phyloP scores from a whole-genome alignment of 2,329 filamentous ascomycete species.

The Aspergillus calidoustus region DNA sequence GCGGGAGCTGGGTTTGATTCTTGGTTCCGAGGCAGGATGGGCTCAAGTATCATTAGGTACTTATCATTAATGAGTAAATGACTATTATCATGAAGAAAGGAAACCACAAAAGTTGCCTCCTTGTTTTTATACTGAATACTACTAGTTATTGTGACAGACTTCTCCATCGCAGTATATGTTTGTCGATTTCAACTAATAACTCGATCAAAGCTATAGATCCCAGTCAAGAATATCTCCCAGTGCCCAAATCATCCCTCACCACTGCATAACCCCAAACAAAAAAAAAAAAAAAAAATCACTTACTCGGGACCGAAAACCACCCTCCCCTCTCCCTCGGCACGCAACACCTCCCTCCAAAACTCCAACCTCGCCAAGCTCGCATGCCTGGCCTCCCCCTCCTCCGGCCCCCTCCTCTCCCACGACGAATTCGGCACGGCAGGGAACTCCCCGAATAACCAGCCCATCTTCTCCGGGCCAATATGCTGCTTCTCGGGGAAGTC shows the following conservation, averaged over 20 bases:
- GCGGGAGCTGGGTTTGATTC: constrained; percentile 25
- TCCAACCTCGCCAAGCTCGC: not conserved
- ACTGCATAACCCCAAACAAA: not conserved
- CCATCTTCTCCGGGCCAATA: not conserved
- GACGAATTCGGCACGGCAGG: not conserved
- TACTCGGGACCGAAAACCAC: not conserved
- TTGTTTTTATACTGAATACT: too few relatives aligned
- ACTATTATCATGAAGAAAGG: not conserved
- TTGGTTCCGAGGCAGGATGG: not conserved
- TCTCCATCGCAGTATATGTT: too few relatives aligned
- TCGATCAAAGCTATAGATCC: too few relatives aligned
- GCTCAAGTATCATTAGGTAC: not conserved
- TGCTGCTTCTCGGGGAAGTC: not conserved
- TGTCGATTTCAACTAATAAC: too few relatives aligned
- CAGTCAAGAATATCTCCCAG: too few relatives aligned
- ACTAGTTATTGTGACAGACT: too few relatives aligned
- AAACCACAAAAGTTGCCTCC: too few relatives aligned
- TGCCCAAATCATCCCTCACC: not conserved
- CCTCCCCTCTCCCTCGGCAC: not conserved
- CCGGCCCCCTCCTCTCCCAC: not conserved
- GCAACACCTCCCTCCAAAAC: not conserved
- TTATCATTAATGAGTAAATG: not conserved
- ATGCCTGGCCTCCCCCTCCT: not conserved
- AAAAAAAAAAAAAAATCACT: not conserved
- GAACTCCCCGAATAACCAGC: not conserved